These are phyloP conservation scores for Huntiella bhutanensis DNA, from an alignment of 2,329 filamentous ascomycete species.

Conservation along the genomic window DNA sequence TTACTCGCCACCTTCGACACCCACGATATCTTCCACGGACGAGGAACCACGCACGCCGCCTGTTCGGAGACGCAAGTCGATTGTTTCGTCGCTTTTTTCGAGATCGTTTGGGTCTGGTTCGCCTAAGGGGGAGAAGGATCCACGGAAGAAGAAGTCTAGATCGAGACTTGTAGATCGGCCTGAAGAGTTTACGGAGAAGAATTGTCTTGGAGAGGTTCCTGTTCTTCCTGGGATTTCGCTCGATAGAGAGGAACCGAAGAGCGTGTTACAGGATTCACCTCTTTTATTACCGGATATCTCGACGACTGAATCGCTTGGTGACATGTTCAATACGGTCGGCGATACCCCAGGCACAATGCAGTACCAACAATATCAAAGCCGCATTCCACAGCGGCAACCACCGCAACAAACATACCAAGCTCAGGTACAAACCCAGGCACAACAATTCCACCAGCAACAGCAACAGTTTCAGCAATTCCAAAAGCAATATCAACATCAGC, in stretches of 20 bases:
- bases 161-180: not conserved
- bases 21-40: not conserved
- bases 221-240: no score
- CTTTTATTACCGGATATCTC: no score
- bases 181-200: no score
- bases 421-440: not conserved
- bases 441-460: slow-evolving; percentile 2
- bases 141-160: slow-evolving; percentile 6
- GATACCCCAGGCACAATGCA: not conserved
- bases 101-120: slow-evolving; percentile 2
- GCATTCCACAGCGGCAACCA: not conserved
- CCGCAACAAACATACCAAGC: not conserved
- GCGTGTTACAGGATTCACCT: no score
- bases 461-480: not conserved
- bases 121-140: slow-evolving; percentile 1
- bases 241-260: no score
- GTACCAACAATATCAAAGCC: slow-evolving; percentile 2
- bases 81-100: slow-evolving; percentile 10
- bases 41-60: slow-evolving; percentile 1
- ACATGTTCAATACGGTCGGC: not conserved
- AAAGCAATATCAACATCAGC: slow-evolving; percentile 1
- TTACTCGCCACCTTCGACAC: slow-evolving; percentile 1
- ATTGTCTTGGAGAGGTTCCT: no score
- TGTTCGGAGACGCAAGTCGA: not conserved
- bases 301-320: not conserved